phyloP scores from a whole-genome alignment of 768 basidiomycete species.

The Suillus paluster region DNA sequence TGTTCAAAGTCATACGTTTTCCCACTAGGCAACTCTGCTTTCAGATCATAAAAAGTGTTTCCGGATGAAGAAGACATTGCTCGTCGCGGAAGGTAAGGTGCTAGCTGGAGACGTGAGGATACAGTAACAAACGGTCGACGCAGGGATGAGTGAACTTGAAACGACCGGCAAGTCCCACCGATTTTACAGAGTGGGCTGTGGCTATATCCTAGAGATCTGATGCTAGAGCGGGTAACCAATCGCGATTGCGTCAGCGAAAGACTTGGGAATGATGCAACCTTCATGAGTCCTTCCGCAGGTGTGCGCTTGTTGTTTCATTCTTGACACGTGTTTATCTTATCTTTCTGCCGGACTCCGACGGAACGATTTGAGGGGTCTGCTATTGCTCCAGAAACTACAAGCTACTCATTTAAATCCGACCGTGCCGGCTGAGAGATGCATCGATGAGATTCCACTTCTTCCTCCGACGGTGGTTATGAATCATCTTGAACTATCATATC shows the following conservation, averaged over 20 bases:
- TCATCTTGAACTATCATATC: neutral
- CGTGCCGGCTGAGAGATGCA: too few species aligned
- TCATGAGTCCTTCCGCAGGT: neutral
- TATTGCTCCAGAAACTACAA: neutral
- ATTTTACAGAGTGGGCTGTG: neutral
- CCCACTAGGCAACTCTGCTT: slow-evolving; percentile 62
- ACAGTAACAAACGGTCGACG: neutral
- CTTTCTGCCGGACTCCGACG: neutral
- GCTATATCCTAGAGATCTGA: neutral
- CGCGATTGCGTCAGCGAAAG: neutral
- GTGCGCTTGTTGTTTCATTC: neutral
- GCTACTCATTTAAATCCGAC: too few species aligned
- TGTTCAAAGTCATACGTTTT: slow-evolving; percentile 65
- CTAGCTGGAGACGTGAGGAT: neutral
- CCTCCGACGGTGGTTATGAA: neutral
- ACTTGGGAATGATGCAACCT: neutral
- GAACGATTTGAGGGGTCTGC: too few species aligned
- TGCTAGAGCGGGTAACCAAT: neutral
- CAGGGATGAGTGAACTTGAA: neutral
- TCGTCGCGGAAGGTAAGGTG: slow-evolving; percentile 12
- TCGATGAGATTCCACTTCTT: too few species aligned
- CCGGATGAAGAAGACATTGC: slow-evolving; percentile 25
- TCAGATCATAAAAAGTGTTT: slow-evolving; percentile 66
- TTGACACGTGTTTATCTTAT: neutral
- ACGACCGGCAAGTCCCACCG: neutral